phyloP scores from a whole-genome alignment of 1,284 basidiomycete species.

The Coniferiporia weirii region DNA sequence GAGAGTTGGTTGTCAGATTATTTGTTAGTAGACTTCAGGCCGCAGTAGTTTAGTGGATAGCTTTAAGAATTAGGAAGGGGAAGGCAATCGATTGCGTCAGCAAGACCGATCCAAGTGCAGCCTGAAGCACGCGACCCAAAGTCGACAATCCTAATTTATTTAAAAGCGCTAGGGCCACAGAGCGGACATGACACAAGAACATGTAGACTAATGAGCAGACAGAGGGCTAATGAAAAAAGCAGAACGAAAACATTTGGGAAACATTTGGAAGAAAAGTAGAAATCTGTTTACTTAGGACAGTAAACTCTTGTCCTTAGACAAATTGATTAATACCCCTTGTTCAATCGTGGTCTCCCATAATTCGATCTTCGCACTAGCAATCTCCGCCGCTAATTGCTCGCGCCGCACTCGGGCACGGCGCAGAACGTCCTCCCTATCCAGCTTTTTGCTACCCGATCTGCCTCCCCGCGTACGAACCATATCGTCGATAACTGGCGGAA shows the following conservation, averaged over 20 bases:
- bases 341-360: constrained; percentile 73
- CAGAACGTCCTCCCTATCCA: constrained; percentile 41
- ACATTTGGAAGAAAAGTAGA: neutral
- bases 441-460: constrained; percentile 16
- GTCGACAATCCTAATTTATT: too few species aligned
- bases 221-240: neutral
- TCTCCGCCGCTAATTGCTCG: constrained; percentile 45
- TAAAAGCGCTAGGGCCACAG: neutral
- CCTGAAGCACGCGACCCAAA: too few species aligned
- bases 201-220: neutral
- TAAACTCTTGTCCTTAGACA: constrained; percentile 35
- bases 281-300: too few species aligned
- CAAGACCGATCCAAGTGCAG: too few species aligned
- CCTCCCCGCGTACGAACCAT: neutral
- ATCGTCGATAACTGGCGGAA: constrained; percentile 3
- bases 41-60: neutral
- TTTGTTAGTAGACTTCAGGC: neutral
- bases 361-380: constrained; percentile 56
- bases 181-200: neutral
- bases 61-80: too few species aligned
- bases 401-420: constrained; percentile 48
- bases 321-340: constrained; percentile 55
- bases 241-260: neutral
- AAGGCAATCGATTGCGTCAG: neutral
- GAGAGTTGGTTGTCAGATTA: neutral